These are phyloP conservation scores for Candolleomyces aberdarensis DNA, from an alignment of 768 basidiomycete genomes.

Conservation along the genomic window DNA sequence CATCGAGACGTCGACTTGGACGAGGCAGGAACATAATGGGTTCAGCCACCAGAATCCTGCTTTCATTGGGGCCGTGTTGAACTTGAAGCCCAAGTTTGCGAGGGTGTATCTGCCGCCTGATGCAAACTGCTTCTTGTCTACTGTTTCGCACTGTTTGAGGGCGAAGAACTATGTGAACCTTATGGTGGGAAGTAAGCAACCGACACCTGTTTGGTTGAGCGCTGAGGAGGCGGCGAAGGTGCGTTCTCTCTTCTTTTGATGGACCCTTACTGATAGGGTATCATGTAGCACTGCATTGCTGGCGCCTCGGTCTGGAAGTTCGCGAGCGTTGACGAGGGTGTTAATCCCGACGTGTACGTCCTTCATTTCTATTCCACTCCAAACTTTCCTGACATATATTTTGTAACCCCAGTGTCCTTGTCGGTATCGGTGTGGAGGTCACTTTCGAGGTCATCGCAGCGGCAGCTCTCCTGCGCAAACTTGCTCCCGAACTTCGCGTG, in stretches of 20 bases:
- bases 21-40: conserved; percentile 85
- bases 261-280: conserved; percentile 10
- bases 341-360: conserved; percentile 66
- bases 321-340: conserved; percentile 70
- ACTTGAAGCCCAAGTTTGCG: conserved; percentile 65
- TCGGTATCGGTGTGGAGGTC: conserved; percentile 84
- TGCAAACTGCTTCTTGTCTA: conserved; percentile 82
- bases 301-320: conserved; percentile 88
- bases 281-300: conserved; percentile 70
- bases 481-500: conserved; percentile 69
- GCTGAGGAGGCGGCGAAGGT: conserved; percentile 73
- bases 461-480: conserved; percentile 70
- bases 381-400: not conserved
- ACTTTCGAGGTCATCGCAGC: conserved; percentile 90
- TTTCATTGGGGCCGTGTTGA: conserved; percentile 84
- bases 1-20: conserved; percentile 85
- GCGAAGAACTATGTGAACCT: conserved; percentile 86
- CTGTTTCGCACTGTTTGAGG: conserved; percentile 78
- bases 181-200: conserved; percentile 88
- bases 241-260: conserved; percentile 13
- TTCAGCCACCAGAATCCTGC: conserved; percentile 86
- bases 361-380: not conserved
- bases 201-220: conserved; percentile 73
- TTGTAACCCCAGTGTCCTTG: conserved; percentile 54
- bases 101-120: conserved; percentile 90